Conservation (phyloP, 176 grass and related monocot species). For the Metroxylon sagu region DNA sequence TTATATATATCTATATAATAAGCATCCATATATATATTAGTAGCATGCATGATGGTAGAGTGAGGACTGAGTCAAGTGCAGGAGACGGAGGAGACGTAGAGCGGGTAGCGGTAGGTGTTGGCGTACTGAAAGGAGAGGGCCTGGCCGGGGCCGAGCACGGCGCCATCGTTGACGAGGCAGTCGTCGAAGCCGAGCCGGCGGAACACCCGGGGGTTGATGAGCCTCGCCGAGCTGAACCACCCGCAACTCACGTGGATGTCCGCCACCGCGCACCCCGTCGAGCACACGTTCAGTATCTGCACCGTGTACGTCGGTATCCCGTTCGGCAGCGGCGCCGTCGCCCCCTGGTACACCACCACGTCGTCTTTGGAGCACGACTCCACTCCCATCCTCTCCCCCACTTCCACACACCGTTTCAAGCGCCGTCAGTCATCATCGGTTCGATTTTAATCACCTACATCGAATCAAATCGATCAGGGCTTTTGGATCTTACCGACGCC, state of each 20-base stretch:
- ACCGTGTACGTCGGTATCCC: constrained; percentile 44
- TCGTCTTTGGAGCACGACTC: constrained; percentile 34
- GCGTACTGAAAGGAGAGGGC: constrained; percentile 38
- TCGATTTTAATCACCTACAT: no score
- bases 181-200: constrained; percentile 30
- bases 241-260: constrained; percentile 37
- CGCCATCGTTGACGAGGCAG: constrained; percentile 44
- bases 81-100: constrained; percentile 22
- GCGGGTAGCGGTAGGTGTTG: constrained; percentile 26
- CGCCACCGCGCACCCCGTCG: constrained; percentile 25
- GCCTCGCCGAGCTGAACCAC: constrained; percentile 45
- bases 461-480: no score
- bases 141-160: constrained; percentile 12
- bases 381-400: constrained; percentile 11
- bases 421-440: no score
- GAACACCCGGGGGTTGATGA: constrained; percentile 32
- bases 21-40: no score
- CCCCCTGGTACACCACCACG: constrained; percentile 34
- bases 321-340: constrained; percentile 29
- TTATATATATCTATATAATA: no score
- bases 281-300: constrained; percentile 31
- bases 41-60: no score
- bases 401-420: no score
- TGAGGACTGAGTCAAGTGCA: not conserved
- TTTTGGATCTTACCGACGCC: no score